Conservation (phyloP, 768 basidiomycete genomes). For the Psilocybe cubensis region DNA sequence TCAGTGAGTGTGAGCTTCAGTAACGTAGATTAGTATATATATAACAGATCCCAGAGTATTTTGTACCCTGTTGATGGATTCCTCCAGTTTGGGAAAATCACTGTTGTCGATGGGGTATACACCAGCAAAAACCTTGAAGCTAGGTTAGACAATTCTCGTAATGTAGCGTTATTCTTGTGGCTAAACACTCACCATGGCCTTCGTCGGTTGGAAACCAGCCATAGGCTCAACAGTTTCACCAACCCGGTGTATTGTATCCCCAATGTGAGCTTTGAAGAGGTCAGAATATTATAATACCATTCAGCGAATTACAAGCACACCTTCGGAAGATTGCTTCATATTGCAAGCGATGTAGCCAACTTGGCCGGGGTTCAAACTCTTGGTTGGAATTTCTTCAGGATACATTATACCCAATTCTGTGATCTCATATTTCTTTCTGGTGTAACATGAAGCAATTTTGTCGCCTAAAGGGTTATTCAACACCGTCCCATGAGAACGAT, state of each 20-base stretch:
- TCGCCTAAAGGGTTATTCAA: constrained; percentile 62
- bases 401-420: constrained; percentile 88
- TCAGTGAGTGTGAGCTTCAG: constrained; percentile 80
- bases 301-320: constrained; percentile 41
- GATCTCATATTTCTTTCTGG: constrained; percentile 88
- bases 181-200: constrained; percentile 78
- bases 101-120: constrained; percentile 91
- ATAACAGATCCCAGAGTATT: constrained; percentile 11
- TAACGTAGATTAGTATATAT: constrained; percentile 8
- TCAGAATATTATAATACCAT: not conserved
- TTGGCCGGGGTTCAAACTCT: constrained; percentile 72
- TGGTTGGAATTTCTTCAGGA: constrained; percentile 84
- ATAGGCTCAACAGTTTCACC: constrained; percentile 80
- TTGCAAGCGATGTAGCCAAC: constrained; percentile 93
- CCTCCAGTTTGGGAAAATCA: constrained; percentile 94
- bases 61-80: constrained; percentile 87
- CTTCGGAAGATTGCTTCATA: constrained; percentile 97
- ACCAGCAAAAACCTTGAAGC: constrained; percentile 84
- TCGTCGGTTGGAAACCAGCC: constrained; percentile 89
- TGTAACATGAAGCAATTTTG: constrained; percentile 83
- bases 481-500: not conserved
- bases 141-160: constrained; percentile 7
- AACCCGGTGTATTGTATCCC: constrained; percentile 86
- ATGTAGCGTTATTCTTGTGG: not conserved
- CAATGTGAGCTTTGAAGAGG: constrained; percentile 73